Base-by-base conservation (phyloP, 345 rosid genomes). In the Syzygium grande region DNA sequence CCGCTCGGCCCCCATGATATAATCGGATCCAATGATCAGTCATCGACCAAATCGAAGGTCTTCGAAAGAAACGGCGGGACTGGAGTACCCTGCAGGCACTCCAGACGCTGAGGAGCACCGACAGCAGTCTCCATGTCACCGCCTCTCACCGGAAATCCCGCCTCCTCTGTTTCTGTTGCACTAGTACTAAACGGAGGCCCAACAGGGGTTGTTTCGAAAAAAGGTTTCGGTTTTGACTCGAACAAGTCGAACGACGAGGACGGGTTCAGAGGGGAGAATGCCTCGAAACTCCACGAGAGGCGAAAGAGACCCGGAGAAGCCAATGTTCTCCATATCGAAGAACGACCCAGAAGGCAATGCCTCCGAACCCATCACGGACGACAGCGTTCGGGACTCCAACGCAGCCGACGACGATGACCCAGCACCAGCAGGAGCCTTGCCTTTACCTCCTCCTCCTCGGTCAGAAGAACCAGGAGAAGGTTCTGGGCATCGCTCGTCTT, bases 1-100 rank as follows among this genome's bases (percentile, higher is more conserved):
- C 95, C 98, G 23, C 90, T 88, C 3, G 93, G 51, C 38, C 97
- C 98, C 99, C 99, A 98, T 49, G 99, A 96, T 1, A 98, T 94
- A 49, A 98, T 92, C 54, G 94, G 95, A 90, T 98, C 98, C 41
- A 97, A 93, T 29, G 59, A 89, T n/a, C 86, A 87, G 88, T 98
- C 98, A 23, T 98, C 98, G 56, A 96, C 98, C 90, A 98, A 92
- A 89, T 98, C 98, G 85, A 92, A 96, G 6, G 99, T 96, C 90
- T 98, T 98, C 53, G 95, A 89, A 30, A 98, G 85, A 92, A 98
- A 98, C 3, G 98, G 98, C 7, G 99, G 99, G 6, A 95, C 78
- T 4, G 93, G 98, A 30, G 68, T 95, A 84, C 92, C 96, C 34
- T 93, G 98, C 49, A 95, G 88, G 84, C 91, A 85, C 87, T 92